Conservation (phyloP, 2,329 filamentous ascomycete species). For the Ophiostoma tasmaniense region DNA sequence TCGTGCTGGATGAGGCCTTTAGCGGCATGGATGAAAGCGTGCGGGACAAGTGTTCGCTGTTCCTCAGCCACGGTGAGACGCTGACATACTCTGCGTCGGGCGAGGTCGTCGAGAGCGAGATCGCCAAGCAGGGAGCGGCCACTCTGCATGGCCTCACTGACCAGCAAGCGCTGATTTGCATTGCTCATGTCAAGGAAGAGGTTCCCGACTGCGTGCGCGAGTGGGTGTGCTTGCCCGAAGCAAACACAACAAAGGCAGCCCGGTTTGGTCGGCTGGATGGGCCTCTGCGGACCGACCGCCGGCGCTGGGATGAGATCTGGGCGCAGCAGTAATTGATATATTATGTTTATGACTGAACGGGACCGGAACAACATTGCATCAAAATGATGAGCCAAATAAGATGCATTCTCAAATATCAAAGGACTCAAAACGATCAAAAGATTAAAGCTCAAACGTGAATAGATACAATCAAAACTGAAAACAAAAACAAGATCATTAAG, state of each 20-base stretch:
- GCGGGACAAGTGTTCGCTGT: constrained; percentile 78
- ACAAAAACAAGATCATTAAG: constrained; percentile 2
- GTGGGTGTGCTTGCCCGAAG: constrained; percentile 78
- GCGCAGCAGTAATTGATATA: constrained; percentile 23
- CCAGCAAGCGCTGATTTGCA: constrained; percentile 77
- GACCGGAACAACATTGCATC: background rate
- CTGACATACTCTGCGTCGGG: constrained; percentile 32
- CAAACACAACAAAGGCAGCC: constrained; percentile 52
- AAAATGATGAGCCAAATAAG: background rate
- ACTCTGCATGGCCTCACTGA: constrained; percentile 55
- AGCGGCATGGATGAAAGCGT: constrained; percentile 75
- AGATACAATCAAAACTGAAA: background rate
- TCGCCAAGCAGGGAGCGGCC: constrained; percentile 36
- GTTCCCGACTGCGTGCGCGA: constrained; percentile 75
- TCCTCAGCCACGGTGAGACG: constrained; percentile 59
- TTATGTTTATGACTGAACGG: background rate
- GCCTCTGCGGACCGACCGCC: constrained; percentile 48
- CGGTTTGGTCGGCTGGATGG: constrained; percentile 57
- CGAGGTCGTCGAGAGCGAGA: constrained; percentile 38
- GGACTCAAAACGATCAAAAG: background rate
- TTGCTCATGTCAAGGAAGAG: constrained; percentile 85
- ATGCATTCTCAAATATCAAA: background rate
- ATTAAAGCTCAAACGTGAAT: background rate
- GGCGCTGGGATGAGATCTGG: constrained; percentile 61
- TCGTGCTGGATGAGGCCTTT: constrained; percentile 82